These are phyloP conservation scores for Wickerhamomyces sp. DNA, from an alignment of 1,139 yeast genomes.

Conservation along the genomic window DNA sequence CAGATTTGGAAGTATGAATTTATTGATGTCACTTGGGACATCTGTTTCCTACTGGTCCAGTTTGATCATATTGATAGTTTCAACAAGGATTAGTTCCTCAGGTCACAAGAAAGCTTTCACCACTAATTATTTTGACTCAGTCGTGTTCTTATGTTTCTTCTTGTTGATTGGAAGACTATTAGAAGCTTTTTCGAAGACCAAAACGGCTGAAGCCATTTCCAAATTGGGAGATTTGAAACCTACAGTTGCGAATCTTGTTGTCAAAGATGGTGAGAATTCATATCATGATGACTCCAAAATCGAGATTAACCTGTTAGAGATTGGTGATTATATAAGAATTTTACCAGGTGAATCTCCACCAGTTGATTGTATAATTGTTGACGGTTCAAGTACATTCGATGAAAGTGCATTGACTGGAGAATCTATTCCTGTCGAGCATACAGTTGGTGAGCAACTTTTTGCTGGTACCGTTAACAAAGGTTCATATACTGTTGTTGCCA, in stretches of 20 bases:
- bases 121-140: conserved; percentile 73
- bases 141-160: conserved; percentile 68
- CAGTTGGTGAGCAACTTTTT: conserved; percentile 56
- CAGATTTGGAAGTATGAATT: conserved; percentile 73
- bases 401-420: conserved; percentile 82
- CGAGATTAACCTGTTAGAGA: conserved; percentile 51
- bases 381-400: conserved; percentile 58
- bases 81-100: conserved; percentile 34
- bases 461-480: conserved; percentile 73
- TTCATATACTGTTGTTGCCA: conserved; percentile 46
- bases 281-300: conserved; percentile 34
- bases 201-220: conserved; percentile 63
- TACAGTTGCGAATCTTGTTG: conserved; percentile 44
- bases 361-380: conserved; percentile 59
- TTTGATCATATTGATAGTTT: conserved; percentile 48
- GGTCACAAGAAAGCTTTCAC: conserved; percentile 37
- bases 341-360: conserved; percentile 71
- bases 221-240: conserved; percentile 48
- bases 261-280: conserved; percentile 24
- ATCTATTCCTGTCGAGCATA: conserved; percentile 42
- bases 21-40: conserved; percentile 69
- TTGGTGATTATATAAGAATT: conserved; percentile 56
- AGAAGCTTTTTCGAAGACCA: conserved; percentile 60
- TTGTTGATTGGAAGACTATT: conserved; percentile 63
- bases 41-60: conserved; percentile 68